Evolutionary conservation across 2,329 filamentous ascomycete species (phyloP), one percentile per base, ranked within the genome.

Genomic region (Colletotrichum gloeosporioides): DNA sequence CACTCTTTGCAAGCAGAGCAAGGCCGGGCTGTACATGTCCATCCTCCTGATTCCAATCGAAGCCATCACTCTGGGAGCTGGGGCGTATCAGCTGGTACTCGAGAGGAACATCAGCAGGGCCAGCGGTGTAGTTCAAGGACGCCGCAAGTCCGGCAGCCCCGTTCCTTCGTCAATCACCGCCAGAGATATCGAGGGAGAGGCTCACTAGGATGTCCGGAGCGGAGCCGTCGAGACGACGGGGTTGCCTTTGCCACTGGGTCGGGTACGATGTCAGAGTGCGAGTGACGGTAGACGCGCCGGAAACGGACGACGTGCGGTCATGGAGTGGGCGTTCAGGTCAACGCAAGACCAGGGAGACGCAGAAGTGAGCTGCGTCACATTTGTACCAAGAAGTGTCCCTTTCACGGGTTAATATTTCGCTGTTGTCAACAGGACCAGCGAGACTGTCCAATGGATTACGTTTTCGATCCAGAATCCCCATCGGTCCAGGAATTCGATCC

Each of bases 41-140:
- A 85, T 92, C 72, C 82, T 92, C 78, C 85, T 93, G 65, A 88
- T 93, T 34, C 91, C 91, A 13, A 81, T 93, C 57, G 88, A 93
- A 83, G 83, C 88, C 5, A 79, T 88, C 18, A 85, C 89, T 4
- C 79, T 93, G 57, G 87, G 82, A 3, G 80, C 88, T 27, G 87
- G 88, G 4, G 87, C 82, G 18, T 88, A 86, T 76, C 87, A 90
- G 79, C 80, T 86, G 68, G 82, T 86, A 71, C 78, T 88, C 13
- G 86, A 88, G 83, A 87, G 85, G 79, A 88, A 86, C 78, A 78
- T 83, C 12, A 79, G 78, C 55, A 88, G 86, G 78, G 78, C 82
- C 15, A 79, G 78, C 36, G 61, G 34, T 39, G 29, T 61, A n/a
- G 73, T 44, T 7, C 65, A 70, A 34, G 80, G 79, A 27, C 83